Conservation (phyloP, 108 stramenopile species). For the Skeletonema potamos region DNA sequence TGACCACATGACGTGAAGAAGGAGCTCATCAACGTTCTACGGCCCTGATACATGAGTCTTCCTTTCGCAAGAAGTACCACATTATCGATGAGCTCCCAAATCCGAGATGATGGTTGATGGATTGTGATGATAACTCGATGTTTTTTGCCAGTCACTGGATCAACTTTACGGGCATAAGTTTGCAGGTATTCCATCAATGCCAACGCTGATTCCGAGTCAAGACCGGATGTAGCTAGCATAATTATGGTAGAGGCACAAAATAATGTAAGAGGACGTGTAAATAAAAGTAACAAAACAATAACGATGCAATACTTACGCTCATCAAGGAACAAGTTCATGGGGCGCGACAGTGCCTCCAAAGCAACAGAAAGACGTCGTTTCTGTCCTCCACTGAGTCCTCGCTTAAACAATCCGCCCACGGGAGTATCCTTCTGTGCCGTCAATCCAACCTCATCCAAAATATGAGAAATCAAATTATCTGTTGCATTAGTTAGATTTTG, state of each 20-base stretch:
- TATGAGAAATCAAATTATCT: conserved; percentile 23
- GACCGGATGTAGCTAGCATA: too few relatives aligned
- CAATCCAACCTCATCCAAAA: conserved; percentile 62
- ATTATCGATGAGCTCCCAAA: conserved; percentile 60
- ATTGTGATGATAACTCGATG: conserved; percentile 63
- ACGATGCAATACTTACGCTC: not conserved
- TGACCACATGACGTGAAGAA: conserved; percentile 50
- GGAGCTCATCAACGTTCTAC: conserved; percentile 39
- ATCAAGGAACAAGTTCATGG: conserved; percentile 3
- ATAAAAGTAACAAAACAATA: too few relatives aligned
- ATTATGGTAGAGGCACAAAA: too few relatives aligned
- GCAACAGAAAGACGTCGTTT: conserved; percentile 77
- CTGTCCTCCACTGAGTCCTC: conserved; percentile 81
- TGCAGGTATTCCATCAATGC: conserved; percentile 54
- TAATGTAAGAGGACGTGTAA: too few relatives aligned
- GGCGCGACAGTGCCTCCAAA: not conserved
- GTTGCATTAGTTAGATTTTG: not conserved
- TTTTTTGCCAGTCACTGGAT: conserved; percentile 16
- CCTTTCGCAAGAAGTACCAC: conserved; percentile 55
- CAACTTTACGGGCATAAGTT: conserved; percentile 36
- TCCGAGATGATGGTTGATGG: conserved; percentile 57
- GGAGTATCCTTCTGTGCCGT: conserved; percentile 38
- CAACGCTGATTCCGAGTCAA: conserved; percentile 38
- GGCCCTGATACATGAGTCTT: conserved; percentile 58
- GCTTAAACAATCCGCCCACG: conserved; percentile 69